Conservation (phyloP, 2,329 filamentous ascomycete genomes). For the Fusarium foetens region DNA sequence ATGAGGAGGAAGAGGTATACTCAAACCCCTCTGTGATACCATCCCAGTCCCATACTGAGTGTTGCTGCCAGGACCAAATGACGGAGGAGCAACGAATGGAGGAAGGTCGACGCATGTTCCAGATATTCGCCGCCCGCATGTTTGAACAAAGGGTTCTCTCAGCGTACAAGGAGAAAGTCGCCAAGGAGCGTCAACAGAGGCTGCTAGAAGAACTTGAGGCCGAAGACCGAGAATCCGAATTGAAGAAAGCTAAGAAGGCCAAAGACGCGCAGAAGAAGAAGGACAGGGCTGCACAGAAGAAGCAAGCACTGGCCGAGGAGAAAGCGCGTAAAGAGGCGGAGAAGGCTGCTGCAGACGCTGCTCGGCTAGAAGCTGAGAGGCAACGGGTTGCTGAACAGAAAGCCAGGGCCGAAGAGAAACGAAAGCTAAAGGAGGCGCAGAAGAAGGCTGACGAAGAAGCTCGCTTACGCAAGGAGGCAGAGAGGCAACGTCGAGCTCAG, state of each 20-base stretch:
- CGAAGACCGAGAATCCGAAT: slow-evolving; percentile 78
- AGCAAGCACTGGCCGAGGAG: slow-evolving; percentile 89
- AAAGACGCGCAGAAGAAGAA: slow-evolving; percentile 96
- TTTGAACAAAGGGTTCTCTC: slow-evolving; percentile 97
- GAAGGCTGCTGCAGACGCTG: slow-evolving; percentile 86
- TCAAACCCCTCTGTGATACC: slow-evolving; percentile 54
- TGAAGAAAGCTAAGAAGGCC: slow-evolving; percentile 91
- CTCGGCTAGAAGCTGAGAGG: slow-evolving; percentile 78
- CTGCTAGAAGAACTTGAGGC: slow-evolving; percentile 92
- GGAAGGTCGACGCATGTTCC: slow-evolving; percentile 97
- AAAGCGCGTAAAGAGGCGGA: slow-evolving; percentile 88
- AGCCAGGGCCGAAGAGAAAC: slow-evolving; percentile 86
- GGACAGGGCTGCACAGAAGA: slow-evolving; percentile 90
- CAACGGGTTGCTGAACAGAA: slow-evolving; percentile 83
- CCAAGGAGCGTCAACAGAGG: slow-evolving; percentile 88
- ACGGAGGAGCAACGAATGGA: slow-evolving; percentile 99
- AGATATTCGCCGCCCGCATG: slow-evolving; percentile 99
- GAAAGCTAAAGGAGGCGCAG: slow-evolving; percentile 89
- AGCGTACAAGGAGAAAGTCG: slow-evolving; percentile 98
- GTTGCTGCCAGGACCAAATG: slow-evolving; percentile 82
- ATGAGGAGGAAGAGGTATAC: slow-evolving; percentile 83
- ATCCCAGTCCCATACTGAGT: slow-evolving; percentile 56
- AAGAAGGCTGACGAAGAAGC: slow-evolving; percentile 93
- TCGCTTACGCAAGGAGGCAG: slow-evolving; percentile 82
- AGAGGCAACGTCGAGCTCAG: slow-evolving; percentile 79